Base-by-base conservation (phyloP, 495 filamentous ascomycete species). In the Xylaria venustula region DNA sequence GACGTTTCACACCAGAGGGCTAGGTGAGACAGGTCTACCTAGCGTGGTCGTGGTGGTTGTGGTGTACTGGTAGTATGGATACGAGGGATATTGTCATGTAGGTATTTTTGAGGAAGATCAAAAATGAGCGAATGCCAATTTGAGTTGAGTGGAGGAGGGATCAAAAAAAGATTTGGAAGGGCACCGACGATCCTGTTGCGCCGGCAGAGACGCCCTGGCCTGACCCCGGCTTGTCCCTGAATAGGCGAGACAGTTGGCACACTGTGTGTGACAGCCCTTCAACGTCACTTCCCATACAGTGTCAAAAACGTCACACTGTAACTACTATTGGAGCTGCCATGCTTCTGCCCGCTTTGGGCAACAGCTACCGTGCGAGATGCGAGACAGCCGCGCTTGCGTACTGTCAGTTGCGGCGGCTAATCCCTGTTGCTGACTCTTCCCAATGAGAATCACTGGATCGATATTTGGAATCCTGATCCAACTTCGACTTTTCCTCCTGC, bases 391-490 rank as follows among this genome's bases (percentile, higher is more conserved):
- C 58, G 40, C 6, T 12, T 28, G 30, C 48, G n/a, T 32, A 60
- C 58, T 46, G 58, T 60, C 36, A 51, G 1, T 30, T 28, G 47
- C 58, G 37, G 48, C 57, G 48, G 58, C 58, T 54, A 60, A 60
- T 47, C 58, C 58, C 50, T 61, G 58, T 20, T 61, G 58, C 58
- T 61, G 58, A 61, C 58, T 61, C 58, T 47, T 54, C 58, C 58
- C 30, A 61, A 61, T 51, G 14, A 28, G 58, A 40, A 41, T 26
- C 42, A 28, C 26, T 17, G 26, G 19, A 17, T 40, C 17, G 32
- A 54, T 60, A 60, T 61, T 61, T 61, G 58, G 58, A 61, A 61
- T 61, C 30, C 48, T 58, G 54, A 47, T 58, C 54, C 45, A 49
- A 58, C 54, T 49, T 58, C 36, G 49, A 46, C 58, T 17, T 40